Conservation (phyloP, 768 basidiomycete genomes). For the Rhodotorula graminis region DNA sequence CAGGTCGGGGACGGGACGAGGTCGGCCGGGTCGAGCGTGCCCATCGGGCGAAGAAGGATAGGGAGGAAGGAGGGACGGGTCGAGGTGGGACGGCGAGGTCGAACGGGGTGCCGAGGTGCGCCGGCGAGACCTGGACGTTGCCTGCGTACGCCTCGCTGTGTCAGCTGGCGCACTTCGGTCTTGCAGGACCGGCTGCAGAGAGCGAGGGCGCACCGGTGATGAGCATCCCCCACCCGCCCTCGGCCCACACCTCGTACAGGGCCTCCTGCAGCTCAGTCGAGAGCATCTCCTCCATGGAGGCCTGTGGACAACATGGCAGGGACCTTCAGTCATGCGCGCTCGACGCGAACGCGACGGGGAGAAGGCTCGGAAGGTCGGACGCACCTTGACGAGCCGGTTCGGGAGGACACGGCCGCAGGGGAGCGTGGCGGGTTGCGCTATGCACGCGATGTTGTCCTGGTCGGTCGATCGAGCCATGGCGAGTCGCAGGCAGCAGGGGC, state of each 20-base stretch:
- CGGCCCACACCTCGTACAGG: slow-evolving; percentile 71
- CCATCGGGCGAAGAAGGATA: slow-evolving; percentile 4
- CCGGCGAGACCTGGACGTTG: slow-evolving; percentile 64
- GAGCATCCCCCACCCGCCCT: slow-evolving; percentile 78
- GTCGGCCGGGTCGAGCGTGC: neutral
- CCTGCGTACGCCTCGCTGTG: slow-evolving; percentile 17
- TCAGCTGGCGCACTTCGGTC: neutral
- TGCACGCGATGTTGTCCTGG: neutral
- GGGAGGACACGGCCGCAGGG: slow-evolving; percentile 41
- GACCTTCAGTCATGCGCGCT: too few relatives aligned
- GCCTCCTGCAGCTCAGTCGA: slow-evolving; percentile 62
- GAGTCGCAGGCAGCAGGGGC: neutral
- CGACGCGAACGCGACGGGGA: neutral
- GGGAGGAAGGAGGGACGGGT: slow-evolving; percentile 35
- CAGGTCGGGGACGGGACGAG: slow-evolving; percentile 37
- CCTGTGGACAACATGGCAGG: slow-evolving; percentile 52
- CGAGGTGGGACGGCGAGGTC: slow-evolving; percentile 44
- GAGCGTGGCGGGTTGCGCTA: neutral
- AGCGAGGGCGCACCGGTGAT: slow-evolving; percentile 59
- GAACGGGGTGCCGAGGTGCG: slow-evolving; percentile 54
- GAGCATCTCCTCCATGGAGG: slow-evolving; percentile 82
- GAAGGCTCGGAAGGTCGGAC: slow-evolving; percentile 17
- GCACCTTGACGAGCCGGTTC: slow-evolving; percentile 55
- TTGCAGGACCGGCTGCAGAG: neutral
- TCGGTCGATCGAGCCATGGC: neutral